Base-by-base conservation (phyloP, 306 rosid species). In the Dryas alaskensis region DNA sequence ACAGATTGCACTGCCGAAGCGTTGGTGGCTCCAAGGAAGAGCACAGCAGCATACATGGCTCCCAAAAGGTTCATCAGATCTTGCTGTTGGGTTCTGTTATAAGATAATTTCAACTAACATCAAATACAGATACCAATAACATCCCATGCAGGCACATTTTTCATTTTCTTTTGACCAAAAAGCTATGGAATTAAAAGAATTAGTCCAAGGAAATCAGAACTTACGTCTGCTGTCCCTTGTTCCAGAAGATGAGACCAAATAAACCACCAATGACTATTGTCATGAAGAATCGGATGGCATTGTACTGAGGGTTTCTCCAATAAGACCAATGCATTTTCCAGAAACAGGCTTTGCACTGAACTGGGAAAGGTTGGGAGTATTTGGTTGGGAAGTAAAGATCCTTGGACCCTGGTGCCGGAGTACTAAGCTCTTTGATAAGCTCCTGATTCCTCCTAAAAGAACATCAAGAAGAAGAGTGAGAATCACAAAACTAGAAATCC, bases 271-370 rank as follows among this genome's bases (percentile, higher is more conserved):
- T 65, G 51, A 72, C 79, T 5, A 79, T 73, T n/a, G 88, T 84
- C 61, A 79, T 58, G 46, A 84, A 79, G 65, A 81, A 78, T 31
- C 88, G 80, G 12, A 81, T 67, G 45, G 79, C 86, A 17, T 85
- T 85, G 76, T 85, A 85, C 22, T 62, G 70, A 60, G 86, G 68
- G 10, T 85, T 69, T 76, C 88, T 79, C 88, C 88, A 85, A 40
- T 85, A 85, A 39, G 88, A 81, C 73, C 84, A 69, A 60, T 73
- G 25, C 72, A 79, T 84, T 72, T 85, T 85, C 88, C 88, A 85
- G n/a, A 85, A 81, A 69, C 84, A 79, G 60, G 88, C 88, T 69
- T 69, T 81, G 80, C 78, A 81, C n/a, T 85, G 88, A 50, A 60
- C 42, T 22, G 52, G 1, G 61, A 79, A 81, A 4, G 84, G n/a